Conservation (phyloP, 2,329 filamentous ascomycete genomes). For the Colletotrichum graminicola region DNA sequence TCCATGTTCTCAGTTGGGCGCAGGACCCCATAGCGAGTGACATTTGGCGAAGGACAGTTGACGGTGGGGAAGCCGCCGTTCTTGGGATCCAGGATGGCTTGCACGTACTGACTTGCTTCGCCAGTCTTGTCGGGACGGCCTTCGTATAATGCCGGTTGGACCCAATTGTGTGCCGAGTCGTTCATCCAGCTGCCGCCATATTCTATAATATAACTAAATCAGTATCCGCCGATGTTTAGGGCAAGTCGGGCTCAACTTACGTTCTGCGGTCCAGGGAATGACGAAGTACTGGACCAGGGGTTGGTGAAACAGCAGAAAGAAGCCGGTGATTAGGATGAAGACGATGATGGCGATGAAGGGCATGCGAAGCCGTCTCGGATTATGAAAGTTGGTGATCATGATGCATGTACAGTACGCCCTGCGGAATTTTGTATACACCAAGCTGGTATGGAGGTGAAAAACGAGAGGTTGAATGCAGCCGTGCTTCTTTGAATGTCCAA, state of each 20-base stretch:
- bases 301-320: slow-evolving; percentile 77
- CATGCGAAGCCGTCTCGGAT: slow-evolving; percentile 30
- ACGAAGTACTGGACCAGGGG: slow-evolving; percentile 37
- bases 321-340: slow-evolving; percentile 70
- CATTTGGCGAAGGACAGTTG: slow-evolving; percentile 46
- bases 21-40: slow-evolving; percentile 34
- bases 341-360: slow-evolving; percentile 54
- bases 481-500: background rate
- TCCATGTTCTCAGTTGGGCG: slow-evolving; percentile 22
- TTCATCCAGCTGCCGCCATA: slow-evolving; percentile 41
- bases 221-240: background rate
- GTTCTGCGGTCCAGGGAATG: slow-evolving; percentile 33
- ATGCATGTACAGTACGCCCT: background rate
- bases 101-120: slow-evolving; percentile 51
- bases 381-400: slow-evolving; percentile 37
- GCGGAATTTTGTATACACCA: background rate
- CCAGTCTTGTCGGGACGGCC: slow-evolving; percentile 28
- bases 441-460: background rate
- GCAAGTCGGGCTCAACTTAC: background rate
- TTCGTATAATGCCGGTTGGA: slow-evolving; percentile 26
- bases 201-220: slow-evolving; percentile 9
- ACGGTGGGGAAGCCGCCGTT: slow-evolving; percentile 46
- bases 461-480: background rate
- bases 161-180: slow-evolving; percentile 26
- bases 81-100: slow-evolving; percentile 51